Conservation (phyloP, 2,329 filamentous ascomycete species). For the Herpotrichia juniperi region DNA sequence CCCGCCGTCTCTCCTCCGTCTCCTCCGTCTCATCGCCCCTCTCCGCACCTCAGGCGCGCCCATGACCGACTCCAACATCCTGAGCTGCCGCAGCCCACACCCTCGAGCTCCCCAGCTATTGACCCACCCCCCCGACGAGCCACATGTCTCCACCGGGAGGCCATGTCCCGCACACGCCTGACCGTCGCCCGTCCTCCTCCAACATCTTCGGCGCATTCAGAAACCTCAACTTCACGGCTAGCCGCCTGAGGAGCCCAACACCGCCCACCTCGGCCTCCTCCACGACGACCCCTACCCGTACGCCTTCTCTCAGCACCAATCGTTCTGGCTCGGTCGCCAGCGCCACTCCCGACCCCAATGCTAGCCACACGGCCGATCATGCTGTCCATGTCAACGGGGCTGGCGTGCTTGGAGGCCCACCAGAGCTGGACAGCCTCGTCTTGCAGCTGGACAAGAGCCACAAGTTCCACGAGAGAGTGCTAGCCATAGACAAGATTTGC, state of each 20-base stretch:
- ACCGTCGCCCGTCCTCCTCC: slow-evolving; percentile 46
- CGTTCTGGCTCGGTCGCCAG: slow-evolving; percentile 29
- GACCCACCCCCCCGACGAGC: not conserved
- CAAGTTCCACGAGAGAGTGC: slow-evolving; percentile 34
- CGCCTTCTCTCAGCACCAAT: slow-evolving; percentile 31
- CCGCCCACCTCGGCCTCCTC: slow-evolving; percentile 39
- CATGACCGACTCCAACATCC: slow-evolving; percentile 8
- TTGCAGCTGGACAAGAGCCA: slow-evolving; percentile 33
- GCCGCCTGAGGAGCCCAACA: slow-evolving; percentile 41
- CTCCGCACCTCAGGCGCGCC: not conserved
- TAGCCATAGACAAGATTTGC: slow-evolving; percentile 41
- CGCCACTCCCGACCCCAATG: slow-evolving; percentile 27
- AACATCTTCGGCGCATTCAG: slow-evolving; percentile 46
- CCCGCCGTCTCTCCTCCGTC: slow-evolving; percentile 8
- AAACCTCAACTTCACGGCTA: slow-evolving; percentile 41
- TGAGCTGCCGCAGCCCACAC: not conserved
- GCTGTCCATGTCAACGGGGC: slow-evolving; percentile 22
- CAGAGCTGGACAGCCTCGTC: slow-evolving; percentile 40
- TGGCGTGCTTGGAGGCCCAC: slow-evolving; percentile 42
- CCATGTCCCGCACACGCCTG: slow-evolving; percentile 44
- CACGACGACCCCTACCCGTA: slow-evolving; percentile 36
- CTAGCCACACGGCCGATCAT: slow-evolving; percentile 26
- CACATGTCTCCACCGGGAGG: slow-evolving; percentile 45
- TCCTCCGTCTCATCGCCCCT: slow-evolving; percentile 13
- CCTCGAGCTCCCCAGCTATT: not conserved